These are phyloP conservation scores for Sonneratia alba DNA, from an alignment of 345 rosid species.

Conservation along the genomic window DNA sequence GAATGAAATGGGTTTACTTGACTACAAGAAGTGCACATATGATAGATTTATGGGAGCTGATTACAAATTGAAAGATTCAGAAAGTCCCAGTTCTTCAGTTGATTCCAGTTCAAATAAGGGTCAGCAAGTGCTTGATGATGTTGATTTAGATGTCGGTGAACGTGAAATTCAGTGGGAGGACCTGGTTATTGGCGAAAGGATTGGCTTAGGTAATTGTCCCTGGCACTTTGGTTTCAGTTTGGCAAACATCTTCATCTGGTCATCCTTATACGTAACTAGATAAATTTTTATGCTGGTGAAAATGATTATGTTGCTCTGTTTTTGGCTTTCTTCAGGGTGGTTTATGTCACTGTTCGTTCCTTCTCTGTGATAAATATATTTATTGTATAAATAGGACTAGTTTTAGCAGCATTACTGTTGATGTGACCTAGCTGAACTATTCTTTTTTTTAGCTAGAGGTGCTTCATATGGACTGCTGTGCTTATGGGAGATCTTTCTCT, in stretches of 20 bases:
- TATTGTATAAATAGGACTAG: not conserved
- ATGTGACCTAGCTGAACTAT: not conserved
- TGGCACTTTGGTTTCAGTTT: not conserved
- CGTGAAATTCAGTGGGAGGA: conserved; percentile 98
- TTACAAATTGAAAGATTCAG: conserved; percentile 51
- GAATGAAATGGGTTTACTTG: conserved; percentile 37
- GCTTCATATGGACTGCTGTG: not conserved
- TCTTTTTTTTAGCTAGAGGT: not conserved
- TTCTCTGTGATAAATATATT: not conserved
- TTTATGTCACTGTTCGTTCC: not conserved
- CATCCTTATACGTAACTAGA: not conserved
- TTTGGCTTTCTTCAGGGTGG: not conserved
- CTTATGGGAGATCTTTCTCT: not conserved
- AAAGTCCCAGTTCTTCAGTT: conserved; percentile 52
- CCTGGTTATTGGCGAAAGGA: conserved; percentile 88
- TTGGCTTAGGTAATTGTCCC: conserved; percentile 77
- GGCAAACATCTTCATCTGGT: not conserved
- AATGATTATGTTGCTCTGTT: not conserved
- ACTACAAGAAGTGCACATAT: conserved; percentile 38
- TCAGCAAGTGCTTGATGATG: conserved; percentile 77
- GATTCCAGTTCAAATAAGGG: conserved; percentile 41
- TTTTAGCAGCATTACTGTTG: not conserved
- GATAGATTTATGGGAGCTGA: conserved; percentile 45
- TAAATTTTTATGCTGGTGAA: not conserved
- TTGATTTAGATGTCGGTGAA: conserved; percentile 86